Evolutionary conservation across 2,329 filamentous ascomycete genomes (phyloP), one percentile per base, ranked within the genome.

Genomic region (Monosporascus sp.): DNA sequence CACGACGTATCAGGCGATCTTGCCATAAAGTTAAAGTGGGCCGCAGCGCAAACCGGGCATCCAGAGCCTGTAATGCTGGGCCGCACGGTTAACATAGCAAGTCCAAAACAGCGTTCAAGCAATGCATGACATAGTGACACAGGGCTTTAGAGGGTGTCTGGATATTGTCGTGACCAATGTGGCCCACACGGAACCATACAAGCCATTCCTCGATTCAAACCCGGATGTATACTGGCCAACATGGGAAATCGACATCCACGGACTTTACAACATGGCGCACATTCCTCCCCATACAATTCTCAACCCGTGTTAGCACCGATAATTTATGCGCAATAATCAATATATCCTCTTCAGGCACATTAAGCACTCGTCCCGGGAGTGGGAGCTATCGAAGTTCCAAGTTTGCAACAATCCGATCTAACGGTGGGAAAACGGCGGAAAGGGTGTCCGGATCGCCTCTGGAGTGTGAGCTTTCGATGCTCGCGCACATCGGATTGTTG

Each of bases 161-260:
- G 54, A 59, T 31, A 41, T 61, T 5, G 50, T 61, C 3, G 51
- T 59, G 14, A 55, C 57, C 40, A 60, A 57, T 28, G 54, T 56
- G 15, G 53, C 52, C 7, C 55, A 51, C 35, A 54, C 55, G 54
- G 57, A 60, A 31, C 55, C 59, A 5, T 44, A 52, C 2, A 41
- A 51, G 35, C 35, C 50, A 2, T 24, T 64, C 6, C 52, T 58
- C 20, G 59, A 64, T 38, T 55, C 58, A 5, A 55, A 64, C 18
- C 50, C 56, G 5, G 47, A 51, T 14, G 38, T 51, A 1, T 61
- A 55, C 53, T 64, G 63, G 60, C 49, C 51, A 11, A 63, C 60
- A 17, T 54, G 57, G 53, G 53, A 62, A 48, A 59, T 64, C 20
- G 62, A 63, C 44, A 14, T 64, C 35, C 54, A 52, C 35, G 59